Percentiles rank a stretch among this genome's conserved stretches.
These are phyloP conservation scores for Gentiana straminea DNA, from an alignment of 257 asterid genomes.

Conservation along the genomic window DNA sequence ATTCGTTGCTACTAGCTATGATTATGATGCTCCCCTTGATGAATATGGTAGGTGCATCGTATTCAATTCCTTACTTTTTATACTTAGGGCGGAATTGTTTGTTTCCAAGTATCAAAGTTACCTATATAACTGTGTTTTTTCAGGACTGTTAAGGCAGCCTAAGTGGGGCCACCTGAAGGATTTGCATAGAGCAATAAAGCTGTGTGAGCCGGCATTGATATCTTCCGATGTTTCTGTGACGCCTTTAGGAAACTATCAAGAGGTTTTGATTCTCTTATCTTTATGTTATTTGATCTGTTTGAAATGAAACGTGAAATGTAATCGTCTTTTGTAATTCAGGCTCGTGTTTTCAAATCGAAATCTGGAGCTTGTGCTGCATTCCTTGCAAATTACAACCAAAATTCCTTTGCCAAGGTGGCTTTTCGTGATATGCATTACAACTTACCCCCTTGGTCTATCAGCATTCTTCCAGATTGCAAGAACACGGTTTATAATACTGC, in stretches of 20 bases:
- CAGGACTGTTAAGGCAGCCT: slow-evolving; percentile 79
- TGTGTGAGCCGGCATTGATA: slow-evolving; percentile 83
- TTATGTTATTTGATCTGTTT: slow-evolving; percentile 1
- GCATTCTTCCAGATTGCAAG: slow-evolving; percentile 95
- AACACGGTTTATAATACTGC: slow-evolving; percentile 86
- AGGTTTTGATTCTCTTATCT: slow-evolving; percentile 38
- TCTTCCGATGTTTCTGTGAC: slow-evolving; percentile 57
- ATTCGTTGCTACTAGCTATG: slow-evolving; percentile 34
- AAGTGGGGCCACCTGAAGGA: slow-evolving; percentile 98
- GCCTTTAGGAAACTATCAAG: slow-evolving; percentile 77
- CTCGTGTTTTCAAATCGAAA: slow-evolving; percentile 61
- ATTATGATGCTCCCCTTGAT: slow-evolving; percentile 39
- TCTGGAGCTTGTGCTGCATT: slow-evolving; percentile 85
- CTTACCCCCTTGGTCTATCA: slow-evolving; percentile 96
- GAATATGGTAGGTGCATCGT: slow-evolving; percentile 22
- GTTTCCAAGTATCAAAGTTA: not conserved
- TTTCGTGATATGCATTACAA: slow-evolving; percentile 60
- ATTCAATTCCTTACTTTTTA: not conserved
- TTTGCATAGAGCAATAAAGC: slow-evolving; percentile 89
- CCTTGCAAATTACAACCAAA: slow-evolving; percentile 66
- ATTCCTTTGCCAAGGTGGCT: slow-evolving; percentile 54
- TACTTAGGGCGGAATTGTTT: not conserved
- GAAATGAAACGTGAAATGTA: slow-evolving; percentile 1
- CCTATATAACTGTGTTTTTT: slow-evolving; percentile 3
- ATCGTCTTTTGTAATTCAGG: slow-evolving; percentile 31